These are phyloP conservation scores for Sphaerulina musiva DNA, from an alignment of 2,329 filamentous ascomycete species.

Conservation along the genomic window DNA sequence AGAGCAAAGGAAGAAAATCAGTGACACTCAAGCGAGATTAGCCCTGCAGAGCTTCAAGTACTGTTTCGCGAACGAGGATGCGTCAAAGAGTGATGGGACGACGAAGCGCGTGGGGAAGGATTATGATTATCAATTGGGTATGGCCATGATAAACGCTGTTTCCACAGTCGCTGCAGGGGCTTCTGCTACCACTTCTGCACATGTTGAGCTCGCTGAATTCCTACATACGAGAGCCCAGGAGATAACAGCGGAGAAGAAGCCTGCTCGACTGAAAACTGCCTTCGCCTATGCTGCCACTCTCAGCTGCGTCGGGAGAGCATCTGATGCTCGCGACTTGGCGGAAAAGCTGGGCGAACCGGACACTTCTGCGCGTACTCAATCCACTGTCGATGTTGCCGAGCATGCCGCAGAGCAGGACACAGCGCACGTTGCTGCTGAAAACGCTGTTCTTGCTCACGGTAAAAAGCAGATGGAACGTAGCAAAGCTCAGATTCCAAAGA, in stretches of 20 bases:
- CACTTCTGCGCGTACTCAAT: neutral
- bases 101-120: neutral
- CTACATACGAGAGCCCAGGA: neutral
- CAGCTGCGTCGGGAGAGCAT: neutral
- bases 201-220: neutral
- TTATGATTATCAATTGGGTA: neutral
- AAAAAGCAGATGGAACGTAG: neutral
- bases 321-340: neutral
- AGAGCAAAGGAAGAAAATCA: slow-evolving; percentile 46
- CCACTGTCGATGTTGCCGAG: neutral
- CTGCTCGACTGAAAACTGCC: neutral
- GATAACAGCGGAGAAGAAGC: neutral
- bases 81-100: neutral
- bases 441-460: neutral
- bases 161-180: neutral
- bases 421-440: neutral
- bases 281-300: neutral
- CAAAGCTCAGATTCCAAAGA: neutral
- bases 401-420: neutral
- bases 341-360: neutral
- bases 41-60: slow-evolving; percentile 56
- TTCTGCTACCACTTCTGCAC: neutral
- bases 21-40: slow-evolving; percentile 61
- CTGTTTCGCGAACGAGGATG: slow-evolving; percentile 33
- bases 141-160: neutral